Evolutionary conservation across 805 yeast species (phyloP), one percentile per base, ranked within the genome.

Genomic region (Candida mattraensis): DNA sequence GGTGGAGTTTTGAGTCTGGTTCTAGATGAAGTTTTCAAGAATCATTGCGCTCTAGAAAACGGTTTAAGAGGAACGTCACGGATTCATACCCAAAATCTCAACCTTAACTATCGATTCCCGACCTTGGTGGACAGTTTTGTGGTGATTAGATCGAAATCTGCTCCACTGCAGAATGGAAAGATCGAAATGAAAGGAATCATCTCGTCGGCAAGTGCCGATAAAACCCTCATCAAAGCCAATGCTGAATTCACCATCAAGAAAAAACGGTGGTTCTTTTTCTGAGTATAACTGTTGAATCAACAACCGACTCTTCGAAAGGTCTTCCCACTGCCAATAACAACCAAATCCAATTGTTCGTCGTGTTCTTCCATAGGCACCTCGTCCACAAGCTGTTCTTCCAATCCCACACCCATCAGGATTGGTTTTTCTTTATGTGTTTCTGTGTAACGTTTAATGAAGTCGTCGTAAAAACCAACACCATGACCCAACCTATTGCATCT

Each of bases 381-480:
- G 1, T 51, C 48, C 0, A 83, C 70, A 16, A 83, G 43, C 53
- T 86, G 95, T 48, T 78, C 79, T 10, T 58, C 42, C n/a, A 85
- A 61, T 0, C 87, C 87, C 3, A 83, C 56, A 0, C 89, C 95
- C 1, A 86, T 52, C 21, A 78, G 48, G 22, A 53, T 56, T 0
- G 83, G 83, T 12, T 35, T 39, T 38, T 47, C 28, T 24, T 46
- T 20, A 63, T 60, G 53, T 5, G 17, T 24, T 52, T 69, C 57
- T 6, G 43, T 16, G 47, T 78, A 78, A 33, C 83, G 61, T 29
- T 68, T 63, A 26, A 84, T 70, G 50, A 69, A 84, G 49, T 82
- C 87, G 56, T 91, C 99, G 57, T 93, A 91, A 58, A 76, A 88
- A 0, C 97, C 99, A 5, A 81, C 91, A 1, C 99, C 99, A 56